These are phyloP conservation scores for Xylariaceae sp. DNA, from an alignment of 2,329 filamentous ascomycete species.

Conservation along the genomic window DNA sequence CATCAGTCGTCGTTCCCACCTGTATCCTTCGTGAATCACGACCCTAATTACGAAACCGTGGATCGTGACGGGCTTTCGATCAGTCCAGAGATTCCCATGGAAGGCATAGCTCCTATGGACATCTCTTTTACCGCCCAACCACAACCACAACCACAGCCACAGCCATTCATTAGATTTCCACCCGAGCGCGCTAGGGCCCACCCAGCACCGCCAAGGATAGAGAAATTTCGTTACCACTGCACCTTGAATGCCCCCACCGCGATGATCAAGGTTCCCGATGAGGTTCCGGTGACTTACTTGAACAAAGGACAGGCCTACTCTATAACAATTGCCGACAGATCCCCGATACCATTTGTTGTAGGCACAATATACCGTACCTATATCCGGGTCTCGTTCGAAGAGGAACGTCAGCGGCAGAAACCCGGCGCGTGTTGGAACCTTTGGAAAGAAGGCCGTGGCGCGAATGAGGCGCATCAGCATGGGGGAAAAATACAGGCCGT, in stretches of 20 bases:
- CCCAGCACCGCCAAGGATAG: constrained; percentile 50
- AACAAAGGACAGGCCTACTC: constrained; percentile 97
- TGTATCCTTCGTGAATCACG: constrained; percentile 74
- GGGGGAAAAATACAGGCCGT: constrained; percentile 91
- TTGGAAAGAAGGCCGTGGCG: constrained; percentile 96
- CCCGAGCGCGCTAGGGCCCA: constrained; percentile 45
- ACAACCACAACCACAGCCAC: no score
- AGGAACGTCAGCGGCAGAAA: constrained; percentile 84
- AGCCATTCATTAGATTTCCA: constrained; percentile 49
- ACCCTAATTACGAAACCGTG: constrained; percentile 76
- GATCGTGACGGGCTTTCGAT: constrained; percentile 69
- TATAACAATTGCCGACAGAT: constrained; percentile 76
- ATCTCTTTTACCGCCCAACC: constrained; percentile 59
- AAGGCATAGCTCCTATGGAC: constrained; percentile 54
- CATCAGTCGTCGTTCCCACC: constrained; percentile 64
- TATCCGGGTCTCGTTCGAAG: constrained; percentile 93
- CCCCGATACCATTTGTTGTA: constrained; percentile 53
- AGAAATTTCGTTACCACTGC: constrained; percentile 84
- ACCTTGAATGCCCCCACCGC: constrained; percentile 91
- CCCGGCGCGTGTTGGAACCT: constrained; percentile 79
- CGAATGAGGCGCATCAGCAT: constrained; percentile 88
- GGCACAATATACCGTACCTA: constrained; percentile 80
- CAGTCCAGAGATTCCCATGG: constrained; percentile 49
- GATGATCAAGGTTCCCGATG: constrained; percentile 85
- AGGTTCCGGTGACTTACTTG: constrained; percentile 95